A percentile compares a stretch with the other conserved stretches of the same genome.
phyloP scores from a whole-genome alignment of 805 yeast species.

The Ogataea trehaloabstinens region DNA sequence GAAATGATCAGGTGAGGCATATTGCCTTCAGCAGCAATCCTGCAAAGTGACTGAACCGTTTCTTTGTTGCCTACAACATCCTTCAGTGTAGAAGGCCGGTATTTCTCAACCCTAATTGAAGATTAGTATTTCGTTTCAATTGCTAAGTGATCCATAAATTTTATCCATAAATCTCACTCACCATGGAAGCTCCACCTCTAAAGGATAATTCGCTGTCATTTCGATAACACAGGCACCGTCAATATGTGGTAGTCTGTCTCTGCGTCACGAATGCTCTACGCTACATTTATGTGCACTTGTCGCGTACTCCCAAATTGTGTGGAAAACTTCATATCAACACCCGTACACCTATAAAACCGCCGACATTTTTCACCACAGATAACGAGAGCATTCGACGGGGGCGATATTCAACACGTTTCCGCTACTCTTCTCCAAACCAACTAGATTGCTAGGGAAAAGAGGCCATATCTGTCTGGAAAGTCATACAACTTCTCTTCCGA shows the following conservation, averaged over 20 bases:
- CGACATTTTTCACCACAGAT: not conserved
- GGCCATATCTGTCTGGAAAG: too few species aligned
- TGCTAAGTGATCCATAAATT: not conserved
- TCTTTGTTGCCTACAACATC: constrained; percentile 95
- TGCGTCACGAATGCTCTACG: too few species aligned
- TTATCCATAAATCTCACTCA: constrained; percentile 15
- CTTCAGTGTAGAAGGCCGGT: constrained; percentile 73
- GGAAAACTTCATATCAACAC: not conserved
- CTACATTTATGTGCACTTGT: not conserved
- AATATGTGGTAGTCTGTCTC: too few species aligned
- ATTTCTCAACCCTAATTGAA: constrained; percentile 79
- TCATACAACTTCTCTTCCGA: too few species aligned
- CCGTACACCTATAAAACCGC: not conserved
- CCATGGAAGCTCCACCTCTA: constrained; percentile 34
- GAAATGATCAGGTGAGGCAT: constrained; percentile 95
- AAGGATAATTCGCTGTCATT: constrained; percentile 22
- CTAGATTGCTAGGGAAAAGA: too few species aligned
- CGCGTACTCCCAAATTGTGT: not conserved
- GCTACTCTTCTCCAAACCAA: too few species aligned
- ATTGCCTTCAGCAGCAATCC: constrained; percentile 89
- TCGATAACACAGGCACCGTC: too few species aligned
- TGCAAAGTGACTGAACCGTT: constrained; percentile 76
- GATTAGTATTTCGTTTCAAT: not conserved
- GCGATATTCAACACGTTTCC: not conserved
- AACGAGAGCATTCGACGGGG: not conserved